Conservation (phyloP, 2,329 filamentous ascomycete genomes). For the Cladosporium halotolerans region DNA sequence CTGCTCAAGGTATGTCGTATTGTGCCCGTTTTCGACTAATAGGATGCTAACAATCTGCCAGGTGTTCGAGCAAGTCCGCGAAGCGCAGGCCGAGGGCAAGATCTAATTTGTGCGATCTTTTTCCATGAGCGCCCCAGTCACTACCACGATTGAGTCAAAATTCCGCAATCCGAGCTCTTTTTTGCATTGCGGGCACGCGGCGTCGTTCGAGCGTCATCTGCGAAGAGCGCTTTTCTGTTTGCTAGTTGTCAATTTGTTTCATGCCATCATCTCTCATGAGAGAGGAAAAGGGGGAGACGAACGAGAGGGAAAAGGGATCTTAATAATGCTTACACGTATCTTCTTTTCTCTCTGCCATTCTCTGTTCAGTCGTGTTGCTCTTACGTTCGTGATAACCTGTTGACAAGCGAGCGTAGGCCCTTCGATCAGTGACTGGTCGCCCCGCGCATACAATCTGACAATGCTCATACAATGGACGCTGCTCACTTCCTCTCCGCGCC, state of each 20-base stretch:
- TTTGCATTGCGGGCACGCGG: no score
- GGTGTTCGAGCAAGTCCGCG: slow-evolving; percentile 93
- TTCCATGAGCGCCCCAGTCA: neutral
- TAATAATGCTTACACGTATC: neutral
- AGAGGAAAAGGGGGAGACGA: neutral
- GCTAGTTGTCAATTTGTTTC: neutral
- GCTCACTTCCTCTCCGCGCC: no score
- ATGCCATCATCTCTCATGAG: neutral
- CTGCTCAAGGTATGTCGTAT: slow-evolving; percentile 73
- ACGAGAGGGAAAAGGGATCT: neutral
- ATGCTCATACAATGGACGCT: no score
- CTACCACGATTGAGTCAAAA: neutral
- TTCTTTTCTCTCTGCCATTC: neutral
- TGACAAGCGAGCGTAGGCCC: no score
- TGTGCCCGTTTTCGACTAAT: neutral
- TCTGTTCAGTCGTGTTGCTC: no score
- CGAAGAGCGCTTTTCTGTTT: neutral
- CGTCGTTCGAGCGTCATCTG: neutral
- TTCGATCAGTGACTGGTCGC: no score
- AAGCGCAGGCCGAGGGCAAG: slow-evolving; percentile 42
- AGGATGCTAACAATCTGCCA: slow-evolving; percentile 35
- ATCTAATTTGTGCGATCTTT: slow-evolving; percentile 14
- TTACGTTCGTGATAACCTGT: no score
- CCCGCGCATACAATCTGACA: no score
- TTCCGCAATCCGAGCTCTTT: neutral